Evolutionary conservation across 2,329 filamentous ascomycete species (phyloP).

Genomic region (Hypomyces perniciosus): DNA sequence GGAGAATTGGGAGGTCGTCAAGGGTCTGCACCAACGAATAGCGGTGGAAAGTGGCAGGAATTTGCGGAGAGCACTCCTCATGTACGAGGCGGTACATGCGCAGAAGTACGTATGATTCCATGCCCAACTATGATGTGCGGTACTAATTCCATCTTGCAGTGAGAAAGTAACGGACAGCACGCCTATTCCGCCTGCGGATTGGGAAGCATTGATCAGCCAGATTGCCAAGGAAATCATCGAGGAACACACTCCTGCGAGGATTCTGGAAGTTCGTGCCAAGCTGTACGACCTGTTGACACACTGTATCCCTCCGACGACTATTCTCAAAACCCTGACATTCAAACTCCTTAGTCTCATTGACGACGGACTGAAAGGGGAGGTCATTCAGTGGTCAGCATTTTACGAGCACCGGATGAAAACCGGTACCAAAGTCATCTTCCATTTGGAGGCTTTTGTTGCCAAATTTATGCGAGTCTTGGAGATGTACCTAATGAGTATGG

Average conservation of each 20-base stretch:
- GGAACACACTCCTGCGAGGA: slow-evolving; percentile 83
- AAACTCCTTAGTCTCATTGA: slow-evolving; percentile 84
- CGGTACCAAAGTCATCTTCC: slow-evolving; percentile 94
- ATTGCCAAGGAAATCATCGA: slow-evolving; percentile 91
- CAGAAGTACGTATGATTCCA: slow-evolving; percentile 65
- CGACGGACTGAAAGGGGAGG: slow-evolving; percentile 81
- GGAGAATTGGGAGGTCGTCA: slow-evolving; percentile 75
- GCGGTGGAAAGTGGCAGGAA: slow-evolving; percentile 89
- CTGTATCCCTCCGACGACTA: slow-evolving; percentile 91
- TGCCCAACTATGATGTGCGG: neutral
- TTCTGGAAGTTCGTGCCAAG: slow-evolving; percentile 82
- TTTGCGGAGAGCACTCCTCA: slow-evolving; percentile 79
- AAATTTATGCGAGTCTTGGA: slow-evolving; percentile 97
- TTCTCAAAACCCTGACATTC: slow-evolving; percentile 91
- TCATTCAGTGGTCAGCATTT: slow-evolving; percentile 93
- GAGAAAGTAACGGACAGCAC: slow-evolving; percentile 86
- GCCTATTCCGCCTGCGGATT: slow-evolving; percentile 88
- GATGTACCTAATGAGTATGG: slow-evolving; percentile 86
- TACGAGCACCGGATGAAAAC: slow-evolving; percentile 93
- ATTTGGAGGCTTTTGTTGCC: slow-evolving; percentile 94
- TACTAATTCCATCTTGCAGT: slow-evolving; percentile 44
- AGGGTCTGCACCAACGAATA: slow-evolving; percentile 74
- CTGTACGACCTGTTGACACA: slow-evolving; percentile 97
- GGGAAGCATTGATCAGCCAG: slow-evolving; percentile 85
- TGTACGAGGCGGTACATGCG: slow-evolving; percentile 96